Base-by-base conservation (phyloP, 2,329 filamentous ascomycete species). In the Fusarium sp. region DNA sequence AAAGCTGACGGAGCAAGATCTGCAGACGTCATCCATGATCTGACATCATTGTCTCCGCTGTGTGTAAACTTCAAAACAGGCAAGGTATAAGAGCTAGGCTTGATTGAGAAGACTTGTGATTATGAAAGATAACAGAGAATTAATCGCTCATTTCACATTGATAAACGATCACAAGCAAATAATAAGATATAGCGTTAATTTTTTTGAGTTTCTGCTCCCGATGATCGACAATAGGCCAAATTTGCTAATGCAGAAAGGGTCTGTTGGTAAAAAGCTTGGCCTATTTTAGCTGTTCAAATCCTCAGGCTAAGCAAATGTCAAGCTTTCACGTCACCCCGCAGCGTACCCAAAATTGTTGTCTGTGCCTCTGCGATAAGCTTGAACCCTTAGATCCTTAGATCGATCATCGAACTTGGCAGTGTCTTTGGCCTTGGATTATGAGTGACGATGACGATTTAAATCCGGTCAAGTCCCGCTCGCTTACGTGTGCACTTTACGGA, bases 41-140 rank as follows among this genome's bases (percentile, higher is more conserved):
- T 63, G 60, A 63, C 58, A 63, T 63, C 60, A 63, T 56, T 40
- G 38, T 51, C 58, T 56, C 58, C 39, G 60, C 60, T 30, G 28
- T 5, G 6, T 30, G n/a, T 36, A 36, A n/a, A 58, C 51, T 3
- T 23, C 36, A 48, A 51, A 50, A 56, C 59, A 51, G 19, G 60
- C 45, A 3, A 46, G 10, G 14, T 11, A 17, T 6, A 4, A 7
- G 7, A 23, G 7, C 49, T 56, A 62, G 11, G 11, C 59, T 48
- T 14, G 11, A 7, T 62, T 36, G 2, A 48, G 50, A 20, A 7
- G 4, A 9, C 21, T 1, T 10, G 6, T 7, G 28, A 21, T 26
- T 15, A 6, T 34, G 21, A 17, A 36, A 38, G 23, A 36, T n/a
- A n/a, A n/a, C 17, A 6, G 10, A n/a, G 11, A 4, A 19, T n/a